A percentile compares a stretch with the other conserved stretches of the same genome.
phyloP scores from a whole-genome alignment of 352 stramenopile species.

The Pythium rishiriense region DNA sequence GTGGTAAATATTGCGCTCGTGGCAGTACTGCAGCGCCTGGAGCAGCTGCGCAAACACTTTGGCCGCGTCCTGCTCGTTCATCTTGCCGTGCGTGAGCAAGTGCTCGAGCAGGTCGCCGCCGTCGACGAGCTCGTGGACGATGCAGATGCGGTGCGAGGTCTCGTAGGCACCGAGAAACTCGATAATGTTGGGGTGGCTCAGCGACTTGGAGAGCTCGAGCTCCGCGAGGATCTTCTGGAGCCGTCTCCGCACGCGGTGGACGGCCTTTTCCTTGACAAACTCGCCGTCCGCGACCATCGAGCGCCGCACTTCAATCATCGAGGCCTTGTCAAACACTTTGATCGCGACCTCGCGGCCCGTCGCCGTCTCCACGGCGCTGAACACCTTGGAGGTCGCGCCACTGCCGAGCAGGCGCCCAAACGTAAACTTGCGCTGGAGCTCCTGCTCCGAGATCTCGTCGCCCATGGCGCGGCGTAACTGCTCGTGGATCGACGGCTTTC shows the following conservation, averaged over 20 bases:
- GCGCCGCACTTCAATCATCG: conserved; percentile 73
- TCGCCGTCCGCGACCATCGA: conserved; percentile 77
- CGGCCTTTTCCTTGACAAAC: conserved; percentile 59
- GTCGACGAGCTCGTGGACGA: conserved; percentile 79
- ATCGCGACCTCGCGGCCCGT: conserved; percentile 59
- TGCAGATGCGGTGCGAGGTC: conserved; percentile 77
- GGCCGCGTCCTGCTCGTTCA: conserved; percentile 56
- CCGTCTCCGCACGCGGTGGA: conserved; percentile 64
- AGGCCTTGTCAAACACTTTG: conserved; percentile 85
- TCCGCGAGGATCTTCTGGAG: conserved; percentile 84
- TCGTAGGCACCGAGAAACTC: conserved; percentile 73
- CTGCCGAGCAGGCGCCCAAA: conserved; percentile 65
- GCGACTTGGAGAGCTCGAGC: conserved; percentile 72
- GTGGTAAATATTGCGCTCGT: conserved; percentile 90
- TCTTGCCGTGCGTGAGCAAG: conserved; percentile 69
- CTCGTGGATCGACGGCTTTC: conserved; percentile 51
- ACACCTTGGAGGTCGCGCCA: conserved; percentile 79
- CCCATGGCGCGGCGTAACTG: conserved; percentile 62
- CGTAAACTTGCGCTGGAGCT: conserved; percentile 56
- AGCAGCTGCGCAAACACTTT: conserved; percentile 86
- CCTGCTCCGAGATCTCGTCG: conserved; percentile 56
- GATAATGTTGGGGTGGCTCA: conserved; percentile 81
- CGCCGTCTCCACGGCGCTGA: conserved; percentile 51
- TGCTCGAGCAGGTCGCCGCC: conserved; percentile 74
- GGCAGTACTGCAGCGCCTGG: conserved; percentile 92